Conservation (phyloP, 1,284 basidiomycete species). For the Cystobasidium slooffiae region DNA sequence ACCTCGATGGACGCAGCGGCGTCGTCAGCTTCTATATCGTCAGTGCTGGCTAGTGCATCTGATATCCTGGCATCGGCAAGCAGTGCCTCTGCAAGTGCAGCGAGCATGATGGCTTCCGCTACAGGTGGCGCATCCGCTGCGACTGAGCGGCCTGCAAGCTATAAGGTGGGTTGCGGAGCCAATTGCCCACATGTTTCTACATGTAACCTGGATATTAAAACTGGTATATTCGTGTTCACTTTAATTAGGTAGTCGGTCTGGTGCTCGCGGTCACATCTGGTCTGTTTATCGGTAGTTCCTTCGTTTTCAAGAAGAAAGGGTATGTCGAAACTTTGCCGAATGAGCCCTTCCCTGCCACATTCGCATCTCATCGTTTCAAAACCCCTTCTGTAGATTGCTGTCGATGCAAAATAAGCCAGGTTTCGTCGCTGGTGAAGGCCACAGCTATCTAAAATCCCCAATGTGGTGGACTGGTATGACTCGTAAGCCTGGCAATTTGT, state of each 20-base stretch:
- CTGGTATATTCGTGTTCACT: too few relatives aligned
- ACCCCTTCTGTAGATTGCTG: slow-evolving; percentile 53
- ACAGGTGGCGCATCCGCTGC: slow-evolving; percentile 28
- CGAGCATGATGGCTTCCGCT: slow-evolving; percentile 28
- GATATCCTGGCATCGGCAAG: slow-evolving; percentile 27
- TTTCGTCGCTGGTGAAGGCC: slow-evolving; percentile 80
- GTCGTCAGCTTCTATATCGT: slow-evolving; percentile 26
- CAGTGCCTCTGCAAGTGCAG: slow-evolving; percentile 32
- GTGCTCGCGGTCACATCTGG: slow-evolving; percentile 82
- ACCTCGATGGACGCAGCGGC: slow-evolving; percentile 34
- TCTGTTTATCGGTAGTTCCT: slow-evolving; percentile 78
- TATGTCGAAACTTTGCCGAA: slow-evolving; percentile 1
- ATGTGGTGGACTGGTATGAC: slow-evolving; percentile 81
- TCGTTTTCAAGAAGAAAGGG: slow-evolving; percentile 86
- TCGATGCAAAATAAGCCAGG: slow-evolving; percentile 59
- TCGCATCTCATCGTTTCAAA: too few relatives aligned
- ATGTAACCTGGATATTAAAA: too few relatives aligned
- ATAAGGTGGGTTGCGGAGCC: slow-evolving; percentile 31
- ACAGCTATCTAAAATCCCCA: slow-evolving; percentile 81
- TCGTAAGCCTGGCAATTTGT: slow-evolving; percentile 1
- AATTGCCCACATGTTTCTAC: too few relatives aligned
- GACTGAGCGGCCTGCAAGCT: slow-evolving; percentile 32
- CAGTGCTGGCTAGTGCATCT: slow-evolving; percentile 31
- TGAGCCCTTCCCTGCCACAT: not conserved
- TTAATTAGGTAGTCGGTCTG: slow-evolving; percentile 66